These are phyloP conservation scores for Spinellus fusiger DNA, from an alignment of 192 early-diverging fungal species.

Conservation along the genomic window DNA sequence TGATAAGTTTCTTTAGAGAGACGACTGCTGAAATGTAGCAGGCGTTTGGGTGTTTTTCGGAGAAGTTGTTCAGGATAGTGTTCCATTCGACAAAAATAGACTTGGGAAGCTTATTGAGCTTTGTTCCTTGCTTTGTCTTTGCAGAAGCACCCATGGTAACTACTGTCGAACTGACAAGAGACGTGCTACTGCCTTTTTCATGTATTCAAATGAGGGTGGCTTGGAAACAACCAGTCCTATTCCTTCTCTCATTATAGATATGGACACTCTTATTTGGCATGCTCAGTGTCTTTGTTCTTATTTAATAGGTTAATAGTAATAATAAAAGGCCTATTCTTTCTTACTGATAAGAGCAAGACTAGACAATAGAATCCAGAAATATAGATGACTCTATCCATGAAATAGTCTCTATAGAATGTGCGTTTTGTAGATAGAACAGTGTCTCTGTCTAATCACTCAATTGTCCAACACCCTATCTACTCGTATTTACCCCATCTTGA, in stretches of 20 bases:
- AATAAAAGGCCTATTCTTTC: no score
- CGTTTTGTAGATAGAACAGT: no score
- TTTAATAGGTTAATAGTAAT: no score
- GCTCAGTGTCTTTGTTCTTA: no score
- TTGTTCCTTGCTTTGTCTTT: conserved; percentile 8
- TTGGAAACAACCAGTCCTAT: neutral
- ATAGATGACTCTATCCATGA: no score
- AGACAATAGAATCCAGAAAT: no score
- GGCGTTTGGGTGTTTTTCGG: neutral
- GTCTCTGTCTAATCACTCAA: no score
- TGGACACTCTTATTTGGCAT: no score
- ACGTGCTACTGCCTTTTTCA: neutral
- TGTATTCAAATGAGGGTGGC: neutral
- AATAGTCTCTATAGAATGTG: no score
- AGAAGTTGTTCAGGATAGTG: neutral
- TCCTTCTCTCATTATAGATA: neutral
- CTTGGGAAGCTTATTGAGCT: conserved; percentile 11
- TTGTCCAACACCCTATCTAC: no score
- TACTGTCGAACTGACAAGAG: neutral
- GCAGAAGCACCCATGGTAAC: neutral
- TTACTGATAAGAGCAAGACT: no score
- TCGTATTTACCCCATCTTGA: no score
- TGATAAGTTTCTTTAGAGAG: conserved; percentile 7
- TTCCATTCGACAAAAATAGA: conserved; percentile 5
- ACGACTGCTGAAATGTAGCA: neutral